Percentiles rank a stretch among this genome's conserved stretches.
Evolutionary conservation across 768 basidiomycete species (phyloP).

Genomic region (Boletus rufocinnamomeus): DNA sequence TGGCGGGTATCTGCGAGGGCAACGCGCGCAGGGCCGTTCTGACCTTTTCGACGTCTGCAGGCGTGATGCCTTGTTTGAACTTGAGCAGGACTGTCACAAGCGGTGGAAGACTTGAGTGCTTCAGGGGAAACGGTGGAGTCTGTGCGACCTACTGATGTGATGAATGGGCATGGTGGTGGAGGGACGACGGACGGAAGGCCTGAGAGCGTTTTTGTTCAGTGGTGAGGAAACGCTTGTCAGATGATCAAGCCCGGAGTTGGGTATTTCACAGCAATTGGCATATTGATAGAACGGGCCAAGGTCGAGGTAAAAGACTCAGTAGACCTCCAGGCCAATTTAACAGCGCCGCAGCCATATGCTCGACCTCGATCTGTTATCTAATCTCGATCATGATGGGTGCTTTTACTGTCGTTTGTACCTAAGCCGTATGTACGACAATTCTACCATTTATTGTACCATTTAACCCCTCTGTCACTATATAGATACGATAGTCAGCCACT

Average conservation of each 20-base stretch:
- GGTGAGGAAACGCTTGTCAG: background rate
- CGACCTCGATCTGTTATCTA: too few species aligned
- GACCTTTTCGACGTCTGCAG: constrained; percentile 9
- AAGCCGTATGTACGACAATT: too few species aligned
- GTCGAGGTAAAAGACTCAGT: too few species aligned
- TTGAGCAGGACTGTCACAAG: constrained; percentile 23
- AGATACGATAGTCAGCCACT: background rate
- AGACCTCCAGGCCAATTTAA: too few species aligned
- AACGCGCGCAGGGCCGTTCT: constrained; percentile 5
- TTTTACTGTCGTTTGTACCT: too few species aligned
- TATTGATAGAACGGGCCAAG: too few species aligned
- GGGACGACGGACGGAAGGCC: background rate
- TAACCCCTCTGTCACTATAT: too few species aligned
- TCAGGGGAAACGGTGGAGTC: background rate
- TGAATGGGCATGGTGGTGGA: constrained; percentile 17
- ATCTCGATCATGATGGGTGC: too few species aligned
- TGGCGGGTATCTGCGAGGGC: constrained; percentile 23
- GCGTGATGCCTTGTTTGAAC: constrained; percentile 21
- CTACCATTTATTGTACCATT: too few species aligned
- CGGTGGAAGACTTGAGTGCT: background rate
- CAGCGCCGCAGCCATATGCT: too few species aligned
- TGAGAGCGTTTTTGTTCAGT: background rate
- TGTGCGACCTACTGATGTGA: constrained; percentile 25
- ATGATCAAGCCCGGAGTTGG: background rate
- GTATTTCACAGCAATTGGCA: too few species aligned